Evolutionary conservation across 495 filamentous ascomycete species (phyloP), one percentile per base, ranked within the genome.

Genomic region (Penicillium lividum): DNA sequence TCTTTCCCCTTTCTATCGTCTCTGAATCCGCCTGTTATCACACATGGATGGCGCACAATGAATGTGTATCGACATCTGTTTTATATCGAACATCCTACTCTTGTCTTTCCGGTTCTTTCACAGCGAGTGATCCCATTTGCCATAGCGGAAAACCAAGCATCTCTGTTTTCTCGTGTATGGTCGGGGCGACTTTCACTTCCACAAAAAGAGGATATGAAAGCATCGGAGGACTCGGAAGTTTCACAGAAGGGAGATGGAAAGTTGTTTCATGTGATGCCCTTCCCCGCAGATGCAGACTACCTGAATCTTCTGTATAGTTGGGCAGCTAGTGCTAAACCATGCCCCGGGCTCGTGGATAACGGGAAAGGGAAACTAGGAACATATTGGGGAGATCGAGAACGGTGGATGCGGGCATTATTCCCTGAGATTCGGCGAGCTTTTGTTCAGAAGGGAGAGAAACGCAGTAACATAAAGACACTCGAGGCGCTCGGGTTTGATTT

Each of bases 51-150:
- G n/a, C 76, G 89, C 25, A 84, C 88, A 0, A 69, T 83, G 60
- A 82, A 88, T 42, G 62, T 89, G 3, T 96, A 91, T 59, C 80
- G 88, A 57, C 90, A 97, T 54, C 68, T 97, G 5, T 88, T 97
- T 68, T 87, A 89, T 66, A 86, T 82, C 13, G 73, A 82, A 4
- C 82, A 90, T 50, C 90, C 93, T 4, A 93, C 91, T 0, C 74
- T 98, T 4, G 87, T 85, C 3, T 92, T 97, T 60, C 79, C 88
- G 0, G 88, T 82, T 0, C 73, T 97, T 22, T 84, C 87, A 3
- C 87, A 91, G 59, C 88, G 89, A 59, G 84, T 96, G 10, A 86
- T 95, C 27, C 93, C 93, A 3, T 97, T 96, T 64, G 86, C 89
- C 3, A 64, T 92, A 6, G 77, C 85, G 1, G 90, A 97, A 66